A percentile compares a stretch with the other conserved stretches of the same genome.
Conservation (phyloP, 495 filamentous ascomycete species). For the Chaetomidium leptoderma region DNA sequence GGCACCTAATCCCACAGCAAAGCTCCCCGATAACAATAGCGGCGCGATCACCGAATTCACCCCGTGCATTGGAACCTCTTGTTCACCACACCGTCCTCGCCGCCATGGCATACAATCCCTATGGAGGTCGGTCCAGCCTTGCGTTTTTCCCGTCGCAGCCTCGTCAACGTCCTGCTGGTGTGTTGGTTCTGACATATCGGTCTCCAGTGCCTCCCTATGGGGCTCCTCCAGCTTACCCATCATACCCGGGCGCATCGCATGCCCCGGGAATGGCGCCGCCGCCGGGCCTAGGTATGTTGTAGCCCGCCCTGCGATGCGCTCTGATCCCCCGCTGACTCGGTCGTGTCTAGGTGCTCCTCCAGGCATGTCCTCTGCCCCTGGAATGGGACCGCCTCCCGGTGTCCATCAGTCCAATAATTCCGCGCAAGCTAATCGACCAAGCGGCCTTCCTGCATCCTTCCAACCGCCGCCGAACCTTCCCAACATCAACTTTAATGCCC, state of each 20-base stretch:
- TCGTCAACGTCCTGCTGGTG: neutral
- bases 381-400: constrained; percentile 71
- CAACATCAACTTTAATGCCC: constrained; percentile 96
- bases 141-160: neutral
- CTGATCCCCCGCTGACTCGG: neutral
- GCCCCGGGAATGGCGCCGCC: constrained; percentile 67
- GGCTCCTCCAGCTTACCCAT: constrained; percentile 65
- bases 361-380: constrained; percentile 75
- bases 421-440: constrained; percentile 68
- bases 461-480: constrained; percentile 90
- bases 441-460: constrained; percentile 76
- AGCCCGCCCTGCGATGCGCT: constrained; percentile 8
- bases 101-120: constrained; percentile 70
- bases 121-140: constrained; percentile 58
- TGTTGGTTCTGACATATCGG: constrained; percentile 15
- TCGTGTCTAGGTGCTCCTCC: constrained; percentile 53
- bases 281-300: constrained; percentile 75
- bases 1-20: neutral
- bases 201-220: constrained; percentile 55
- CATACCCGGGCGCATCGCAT: constrained; percentile 61
- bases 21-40: neutral
- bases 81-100: neutral
- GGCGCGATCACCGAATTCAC: neutral
- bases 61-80: neutral
- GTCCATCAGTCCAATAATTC: constrained; percentile 65